These are phyloP conservation scores for Oryza rufipogon DNA, from an alignment of 176 grass and related monocot genomes.

Conservation along the genomic window DNA sequence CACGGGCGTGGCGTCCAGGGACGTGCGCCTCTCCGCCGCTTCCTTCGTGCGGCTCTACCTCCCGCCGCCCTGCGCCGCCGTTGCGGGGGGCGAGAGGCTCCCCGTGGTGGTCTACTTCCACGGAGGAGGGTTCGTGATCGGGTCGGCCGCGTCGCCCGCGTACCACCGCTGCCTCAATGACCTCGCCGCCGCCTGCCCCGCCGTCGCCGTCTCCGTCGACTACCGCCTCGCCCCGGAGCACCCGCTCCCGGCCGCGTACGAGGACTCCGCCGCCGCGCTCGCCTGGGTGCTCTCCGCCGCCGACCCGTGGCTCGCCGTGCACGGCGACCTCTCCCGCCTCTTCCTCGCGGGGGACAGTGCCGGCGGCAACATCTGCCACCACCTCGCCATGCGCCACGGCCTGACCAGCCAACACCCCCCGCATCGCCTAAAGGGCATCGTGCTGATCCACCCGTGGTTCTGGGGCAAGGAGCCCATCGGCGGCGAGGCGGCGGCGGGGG, in stretches of 20 bases:
- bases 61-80: neutral
- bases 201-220: slow-evolving; percentile 45
- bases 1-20: slow-evolving; percentile 57
- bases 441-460: slow-evolving; percentile 64
- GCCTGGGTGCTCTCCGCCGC: slow-evolving; percentile 30
- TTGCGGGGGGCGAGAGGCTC: neutral
- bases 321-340: slow-evolving; percentile 29
- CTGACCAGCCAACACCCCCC: too few species aligned
- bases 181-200: slow-evolving; percentile 30
- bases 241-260: slow-evolving; percentile 51
- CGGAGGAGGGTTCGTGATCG: slow-evolving; percentile 55
- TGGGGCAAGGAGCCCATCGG: slow-evolving; percentile 40
- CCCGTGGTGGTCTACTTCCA: slow-evolving; percentile 60
- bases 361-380: slow-evolving; percentile 56
- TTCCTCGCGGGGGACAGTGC: slow-evolving; percentile 57
- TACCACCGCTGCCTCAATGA: slow-evolving; percentile 60
- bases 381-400: slow-evolving; percentile 46
- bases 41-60: slow-evolving; percentile 60
- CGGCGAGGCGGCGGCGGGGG: neutral
- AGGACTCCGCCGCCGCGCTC: slow-evolving; percentile 45
- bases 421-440: slow-evolving; percentile 12
- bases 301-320: slow-evolving; percentile 52
- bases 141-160: slow-evolving; percentile 27
- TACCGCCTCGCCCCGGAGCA: slow-evolving; percentile 57
- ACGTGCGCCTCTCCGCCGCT: slow-evolving; percentile 42